Base-by-base conservation (phyloP, 352 stramenopile species). In the Globisporangium uncinulatum region DNA sequence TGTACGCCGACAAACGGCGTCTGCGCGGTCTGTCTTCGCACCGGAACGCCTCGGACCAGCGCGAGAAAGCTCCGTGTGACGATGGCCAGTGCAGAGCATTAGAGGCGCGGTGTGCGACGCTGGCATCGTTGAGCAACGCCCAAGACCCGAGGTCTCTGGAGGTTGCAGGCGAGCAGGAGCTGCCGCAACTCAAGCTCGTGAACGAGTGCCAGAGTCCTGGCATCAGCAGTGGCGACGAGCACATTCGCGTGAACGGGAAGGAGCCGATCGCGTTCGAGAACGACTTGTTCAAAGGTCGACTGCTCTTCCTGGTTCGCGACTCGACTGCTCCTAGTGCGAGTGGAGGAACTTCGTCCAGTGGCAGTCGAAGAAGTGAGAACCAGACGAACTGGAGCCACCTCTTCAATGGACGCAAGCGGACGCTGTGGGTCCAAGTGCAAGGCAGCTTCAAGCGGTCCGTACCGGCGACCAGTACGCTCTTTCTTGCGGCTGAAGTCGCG, bases 361-460 rank as follows among this genome's bases (percentile, higher is more conserved):
- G 46, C 20, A 62, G 14, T 11, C 24, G 24, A 29, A 57, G 8
- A 34, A 29, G 13, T 8, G n/a, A 8, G 19, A 14, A 0, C 24
- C 29, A 17, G 13, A 37, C 45, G 3, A 56, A 49, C 39, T 85
- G 72, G 74, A 49, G 39, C 10, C 65, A 68, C 4, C 48, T 80
- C 13, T 85, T 85, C 46, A 61, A 51, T 2, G 55, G 52, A 53
- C 79, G 73, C 41, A 63, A 63, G 50, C 64, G 66, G 4, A 63
- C 57, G 57, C 57, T 86, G n/a, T 76, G 70, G 59, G 60, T 92
- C 21, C 79, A 88, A 36, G 47, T 90, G 0, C 79, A 92, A 51
- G 82, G 79, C 2, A 65, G 59, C 11, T 89, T 92, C 58, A 89
- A 74, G 56, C 63, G 65, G 14, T 51, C 60, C 0, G 63, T 74